Percentiles rank a stretch among this genome's conserved stretches.
Evolutionary conservation across 192 early-diverging fungal genomes (phyloP).

Genomic region (Chytriomyces hyalinus): DNA sequence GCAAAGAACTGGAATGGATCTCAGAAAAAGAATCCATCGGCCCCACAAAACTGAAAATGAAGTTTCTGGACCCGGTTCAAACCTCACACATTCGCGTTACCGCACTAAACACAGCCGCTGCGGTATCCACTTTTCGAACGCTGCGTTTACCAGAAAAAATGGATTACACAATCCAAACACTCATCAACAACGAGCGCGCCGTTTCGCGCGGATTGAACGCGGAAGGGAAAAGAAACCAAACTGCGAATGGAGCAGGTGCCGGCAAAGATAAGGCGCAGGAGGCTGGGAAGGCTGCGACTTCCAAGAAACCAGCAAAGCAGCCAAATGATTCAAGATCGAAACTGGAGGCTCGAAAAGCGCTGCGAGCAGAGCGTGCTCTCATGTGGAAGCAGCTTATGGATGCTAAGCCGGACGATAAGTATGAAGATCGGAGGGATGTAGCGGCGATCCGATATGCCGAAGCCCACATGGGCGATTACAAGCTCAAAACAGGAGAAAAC

Average conservation of each 20-base stretch:
- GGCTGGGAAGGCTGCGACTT: not conserved
- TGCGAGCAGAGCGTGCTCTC: conserved; percentile 50
- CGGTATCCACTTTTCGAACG: conserved; percentile 61
- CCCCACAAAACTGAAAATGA: conserved; percentile 59
- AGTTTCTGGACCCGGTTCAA: conserved; percentile 59
- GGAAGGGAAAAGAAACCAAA: not conserved
- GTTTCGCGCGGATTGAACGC: not conserved
- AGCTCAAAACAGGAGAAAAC: conserved; percentile 68
- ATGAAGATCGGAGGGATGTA: conserved; percentile 66
- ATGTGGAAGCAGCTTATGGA: conserved; percentile 65
- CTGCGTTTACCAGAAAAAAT: conserved; percentile 47
- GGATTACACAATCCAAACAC: conserved; percentile 39
- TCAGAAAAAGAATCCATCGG: conserved; percentile 61
- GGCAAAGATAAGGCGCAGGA: conserved; percentile 1
- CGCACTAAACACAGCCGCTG: conserved; percentile 42
- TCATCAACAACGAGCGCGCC: conserved; percentile 19
- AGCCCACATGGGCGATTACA: conserved; percentile 68
- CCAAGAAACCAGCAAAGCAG: not conserved
- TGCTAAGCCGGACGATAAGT: conserved; percentile 63
- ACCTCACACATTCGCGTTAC: conserved; percentile 54
- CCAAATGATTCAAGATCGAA: conserved; percentile 50
- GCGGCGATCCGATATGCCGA: conserved; percentile 64
- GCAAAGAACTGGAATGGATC: conserved; percentile 64
- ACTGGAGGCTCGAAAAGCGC: conserved; percentile 63
- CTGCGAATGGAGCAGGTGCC: not conserved